These are phyloP conservation scores for Emmonsiellopsis sp. DNA, from an alignment of 2,329 filamentous ascomycete genomes.

Conservation along the genomic window DNA sequence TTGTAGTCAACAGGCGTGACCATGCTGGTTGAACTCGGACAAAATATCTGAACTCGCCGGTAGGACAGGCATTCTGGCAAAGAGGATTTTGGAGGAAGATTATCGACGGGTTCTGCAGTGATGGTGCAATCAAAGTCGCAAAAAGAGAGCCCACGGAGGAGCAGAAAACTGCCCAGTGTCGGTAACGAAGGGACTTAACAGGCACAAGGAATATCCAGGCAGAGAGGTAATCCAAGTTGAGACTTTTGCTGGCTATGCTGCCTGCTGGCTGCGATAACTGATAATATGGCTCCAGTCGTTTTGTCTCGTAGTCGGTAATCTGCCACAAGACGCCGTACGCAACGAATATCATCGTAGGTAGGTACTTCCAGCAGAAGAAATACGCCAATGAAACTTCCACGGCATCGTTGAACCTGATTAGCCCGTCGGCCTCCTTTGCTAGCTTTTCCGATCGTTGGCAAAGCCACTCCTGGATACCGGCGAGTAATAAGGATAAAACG, in stretches of 20 bases:
- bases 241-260: constrained; percentile 24
- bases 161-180: constrained; percentile 39
- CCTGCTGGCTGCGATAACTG: constrained; percentile 27
- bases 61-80: constrained; percentile 19
- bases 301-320: constrained; percentile 41
- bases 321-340: constrained; percentile 42
- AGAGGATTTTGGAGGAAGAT: constrained; percentile 26
- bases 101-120: constrained; percentile 38
- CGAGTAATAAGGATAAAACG: constrained; percentile 21
- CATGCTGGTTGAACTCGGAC: constrained; percentile 35
- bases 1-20: constrained; percentile 35
- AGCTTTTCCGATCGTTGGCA: constrained; percentile 25
- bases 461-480: constrained; percentile 24
- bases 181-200: constrained; percentile 34
- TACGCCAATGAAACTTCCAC: constrained; percentile 17
- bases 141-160: constrained; percentile 37
- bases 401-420: constrained; percentile 21
- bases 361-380: constrained; percentile 33
- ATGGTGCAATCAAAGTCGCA: constrained; percentile 36
- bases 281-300: constrained; percentile 42
- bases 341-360: constrained; percentile 37
- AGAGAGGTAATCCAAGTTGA: constrained; percentile 42
- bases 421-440: constrained; percentile 24
- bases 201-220: constrained; percentile 39
- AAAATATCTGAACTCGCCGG: constrained; percentile 24